Percentiles rank a stretch among this genome's conserved stretches.
Evolutionary conservation across 108 stramenopile genomes (phyloP).

Genomic region (Cylindrotheca fusiformis): DNA sequence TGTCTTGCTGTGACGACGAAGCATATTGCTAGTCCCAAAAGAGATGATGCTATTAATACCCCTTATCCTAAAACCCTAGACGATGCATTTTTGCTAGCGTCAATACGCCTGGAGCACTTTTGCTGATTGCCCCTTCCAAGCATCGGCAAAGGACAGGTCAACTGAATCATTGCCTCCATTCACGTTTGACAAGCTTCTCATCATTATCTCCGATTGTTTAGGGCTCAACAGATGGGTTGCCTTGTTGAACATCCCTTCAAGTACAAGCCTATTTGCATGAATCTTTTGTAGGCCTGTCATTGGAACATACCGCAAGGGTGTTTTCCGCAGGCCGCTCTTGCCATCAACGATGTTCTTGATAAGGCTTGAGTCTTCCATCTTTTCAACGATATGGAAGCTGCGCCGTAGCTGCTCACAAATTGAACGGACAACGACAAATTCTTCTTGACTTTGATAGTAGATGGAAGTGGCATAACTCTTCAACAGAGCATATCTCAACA

Average conservation of each 20-base stretch:
- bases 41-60: no score
- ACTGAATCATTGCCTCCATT: not conserved
- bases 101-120: no score
- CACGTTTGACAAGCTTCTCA: conserved; percentile 2
- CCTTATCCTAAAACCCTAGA: no score
- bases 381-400: not conserved
- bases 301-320: conserved; percentile 28
- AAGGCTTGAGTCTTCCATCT: not conserved
- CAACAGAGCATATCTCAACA: conserved; percentile 14
- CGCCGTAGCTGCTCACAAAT: not conserved
- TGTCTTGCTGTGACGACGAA: conserved; percentile 44
- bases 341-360: not conserved
- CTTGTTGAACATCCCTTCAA: conserved; percentile 19
- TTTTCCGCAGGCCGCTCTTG: conserved; percentile 17
- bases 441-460: conserved; percentile 17
- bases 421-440: not conserved
- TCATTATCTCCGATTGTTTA: conserved; percentile 18
- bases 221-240: conserved; percentile 32
- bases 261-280: conserved; percentile 19
- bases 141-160: not conserved
- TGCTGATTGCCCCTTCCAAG: no score
- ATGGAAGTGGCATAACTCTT: conserved; percentile 1
- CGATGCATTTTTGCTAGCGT: no score
- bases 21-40: no score
- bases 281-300: conserved; percentile 26